Conservation (phyloP, 257 asterid species). For the Solanum chilense region DNA sequence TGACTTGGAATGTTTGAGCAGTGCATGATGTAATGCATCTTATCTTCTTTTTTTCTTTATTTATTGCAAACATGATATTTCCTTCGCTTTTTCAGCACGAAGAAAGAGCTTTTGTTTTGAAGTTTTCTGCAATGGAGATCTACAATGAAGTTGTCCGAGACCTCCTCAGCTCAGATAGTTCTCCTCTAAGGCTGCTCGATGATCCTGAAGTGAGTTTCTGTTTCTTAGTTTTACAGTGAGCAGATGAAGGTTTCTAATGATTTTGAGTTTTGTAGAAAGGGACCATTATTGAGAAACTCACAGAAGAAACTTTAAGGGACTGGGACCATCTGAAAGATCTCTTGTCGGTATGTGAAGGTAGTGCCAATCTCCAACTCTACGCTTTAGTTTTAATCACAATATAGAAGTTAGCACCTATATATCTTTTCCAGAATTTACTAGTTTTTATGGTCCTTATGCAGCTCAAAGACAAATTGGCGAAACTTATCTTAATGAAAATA, state of each 20-base stretch:
- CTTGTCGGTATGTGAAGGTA: conserved; percentile 85
- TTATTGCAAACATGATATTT: neutral
- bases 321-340: conserved; percentile 86
- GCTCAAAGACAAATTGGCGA: conserved; percentile 92
- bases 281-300: conserved; percentile 82
- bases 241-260: conserved; percentile 5
- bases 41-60: neutral
- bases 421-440: neutral
- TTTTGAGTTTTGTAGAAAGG: conserved; percentile 54
- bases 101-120: conserved; percentile 85
- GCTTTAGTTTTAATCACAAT: neutral
- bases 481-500: conserved; percentile 83
- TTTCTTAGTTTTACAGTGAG: neutral
- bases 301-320: conserved; percentile 92
- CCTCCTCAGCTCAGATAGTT: conserved; percentile 75
- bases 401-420: neutral
- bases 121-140: conserved; percentile 95
- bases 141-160: conserved; percentile 96
- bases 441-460: conserved; percentile 14
- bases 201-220: conserved; percentile 87
- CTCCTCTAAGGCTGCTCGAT: conserved; percentile 83
- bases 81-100: conserved; percentile 46
- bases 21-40: neutral
- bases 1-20: neutral
- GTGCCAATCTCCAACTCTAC: neutral